These are phyloP conservation scores for Ogataea parapolymorpha DNA, from an alignment of 805 yeast genomes.

Conservation along the genomic window DNA sequence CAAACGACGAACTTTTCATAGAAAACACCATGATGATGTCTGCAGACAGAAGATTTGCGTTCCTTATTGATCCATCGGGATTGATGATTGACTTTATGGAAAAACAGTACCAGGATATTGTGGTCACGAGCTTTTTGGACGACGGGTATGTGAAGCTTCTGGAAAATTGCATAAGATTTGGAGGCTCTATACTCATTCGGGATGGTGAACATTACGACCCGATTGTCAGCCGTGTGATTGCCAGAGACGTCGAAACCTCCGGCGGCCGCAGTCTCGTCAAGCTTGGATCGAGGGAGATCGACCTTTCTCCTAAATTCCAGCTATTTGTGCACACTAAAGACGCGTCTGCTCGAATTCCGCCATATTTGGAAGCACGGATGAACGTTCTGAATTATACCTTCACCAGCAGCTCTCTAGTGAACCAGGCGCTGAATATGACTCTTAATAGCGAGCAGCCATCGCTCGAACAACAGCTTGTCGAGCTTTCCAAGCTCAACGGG, in stretches of 20 bases:
- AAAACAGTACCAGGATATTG: constrained; percentile 37
- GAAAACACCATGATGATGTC: constrained; percentile 60
- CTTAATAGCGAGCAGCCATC: constrained; percentile 62
- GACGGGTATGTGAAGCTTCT: constrained; percentile 61
- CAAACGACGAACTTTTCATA: constrained; percentile 55
- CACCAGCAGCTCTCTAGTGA: constrained; percentile 64
- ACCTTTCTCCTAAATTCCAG: constrained; percentile 60
- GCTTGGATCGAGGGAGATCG: constrained; percentile 63
- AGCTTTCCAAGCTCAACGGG: constrained; percentile 51
- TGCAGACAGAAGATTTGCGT: constrained; percentile 39
- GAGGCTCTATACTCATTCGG: constrained; percentile 66
- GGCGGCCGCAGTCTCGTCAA: constrained; percentile 69
- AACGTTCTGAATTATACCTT: constrained; percentile 66
- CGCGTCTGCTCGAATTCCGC: constrained; percentile 41
- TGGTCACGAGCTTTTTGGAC: constrained; percentile 69
- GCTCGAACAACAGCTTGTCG: constrained; percentile 53
- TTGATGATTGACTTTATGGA: constrained; percentile 40
- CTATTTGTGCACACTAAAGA: constrained; percentile 62
- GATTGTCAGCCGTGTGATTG: constrained; percentile 56
- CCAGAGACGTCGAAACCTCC: constrained; percentile 53
- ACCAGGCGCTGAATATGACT: constrained; percentile 56
- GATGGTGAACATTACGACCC: constrained; percentile 87
- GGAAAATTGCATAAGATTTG: constrained; percentile 82
- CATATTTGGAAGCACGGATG: constrained; percentile 61
- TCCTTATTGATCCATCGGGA: constrained; percentile 72